Conservation (phyloP, 75 land plant species). For the Pinus tabuliformis region DNA sequence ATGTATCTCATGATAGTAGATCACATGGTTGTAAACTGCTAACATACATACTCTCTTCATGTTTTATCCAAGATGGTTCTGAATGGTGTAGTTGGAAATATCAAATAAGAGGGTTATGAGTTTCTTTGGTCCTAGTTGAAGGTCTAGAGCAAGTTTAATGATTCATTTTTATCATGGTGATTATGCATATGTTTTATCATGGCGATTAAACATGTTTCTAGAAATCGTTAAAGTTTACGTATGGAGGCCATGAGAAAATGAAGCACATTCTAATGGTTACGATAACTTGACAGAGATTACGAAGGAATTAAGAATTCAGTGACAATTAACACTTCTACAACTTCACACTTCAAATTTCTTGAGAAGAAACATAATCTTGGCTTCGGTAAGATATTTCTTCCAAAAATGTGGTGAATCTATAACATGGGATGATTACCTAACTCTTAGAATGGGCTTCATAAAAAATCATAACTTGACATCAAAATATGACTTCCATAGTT, state of each 20-base stretch:
- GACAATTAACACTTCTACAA: slow-evolving; percentile 72
- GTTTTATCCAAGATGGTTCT: slow-evolving; percentile 29
- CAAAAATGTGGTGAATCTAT: slow-evolving; percentile 80
- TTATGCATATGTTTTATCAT: slow-evolving; percentile 71
- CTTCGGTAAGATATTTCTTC: slow-evolving; percentile 86
- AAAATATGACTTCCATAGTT: slow-evolving; percentile 93
- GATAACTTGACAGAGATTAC: slow-evolving; percentile 59
- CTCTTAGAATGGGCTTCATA: slow-evolving; percentile 77
- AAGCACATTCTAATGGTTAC: slow-evolving; percentile 47
- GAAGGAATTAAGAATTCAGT: slow-evolving; percentile 41
- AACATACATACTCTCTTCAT: slow-evolving; percentile 14
- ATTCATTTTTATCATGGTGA: slow-evolving; percentile 76
- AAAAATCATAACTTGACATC: slow-evolving; percentile 64
- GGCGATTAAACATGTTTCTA: slow-evolving; percentile 77
- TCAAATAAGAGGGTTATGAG: slow-evolving; percentile 61
- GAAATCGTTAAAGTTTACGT: slow-evolving; percentile 76
- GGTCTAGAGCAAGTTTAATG: slow-evolving; percentile 78
- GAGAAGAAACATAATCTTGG: slow-evolving; percentile 46
- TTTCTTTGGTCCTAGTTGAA: slow-evolving; percentile 76
- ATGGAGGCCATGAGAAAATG: slow-evolving; percentile 74
- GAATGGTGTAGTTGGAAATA: slow-evolving; percentile 22
- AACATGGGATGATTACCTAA: slow-evolving; percentile 71
- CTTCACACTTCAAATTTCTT: slow-evolving; percentile 54
- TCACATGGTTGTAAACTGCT: slow-evolving; percentile 21
- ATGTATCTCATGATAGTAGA: slow-evolving; percentile 18